These are phyloP conservation scores for Mycena vitilis DNA, from an alignment of 768 basidiomycete genomes.

Conservation along the genomic window DNA sequence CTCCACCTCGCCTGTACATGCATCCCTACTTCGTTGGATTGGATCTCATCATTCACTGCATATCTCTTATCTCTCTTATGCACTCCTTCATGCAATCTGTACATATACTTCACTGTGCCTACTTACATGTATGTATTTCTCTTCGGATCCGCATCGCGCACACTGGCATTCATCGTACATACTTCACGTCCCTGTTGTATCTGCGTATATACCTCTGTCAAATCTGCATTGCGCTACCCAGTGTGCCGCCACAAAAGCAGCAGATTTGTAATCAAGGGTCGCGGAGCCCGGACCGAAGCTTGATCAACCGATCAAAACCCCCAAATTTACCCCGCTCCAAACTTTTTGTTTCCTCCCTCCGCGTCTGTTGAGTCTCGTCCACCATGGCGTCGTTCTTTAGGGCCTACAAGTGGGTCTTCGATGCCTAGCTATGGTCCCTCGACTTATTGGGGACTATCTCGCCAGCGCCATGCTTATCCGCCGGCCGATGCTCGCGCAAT, in stretches of 20 bases:
- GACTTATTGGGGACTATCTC: constrained; percentile 11
- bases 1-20: constrained; percentile 2
- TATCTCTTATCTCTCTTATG: not conserved
- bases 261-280: too few relatives aligned
- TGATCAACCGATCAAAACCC: too few relatives aligned
- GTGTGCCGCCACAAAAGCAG: too few relatives aligned
- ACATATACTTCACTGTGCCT: not conserved
- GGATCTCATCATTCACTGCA: not conserved
- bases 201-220: too few relatives aligned
- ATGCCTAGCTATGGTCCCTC: not conserved
- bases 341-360: too few relatives aligned
- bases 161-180: too few relatives aligned
- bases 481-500: constrained; percentile 72
- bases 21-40: not conserved
- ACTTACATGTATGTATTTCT: too few relatives aligned
- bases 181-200: too few relatives aligned
- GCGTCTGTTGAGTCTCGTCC: not conserved
- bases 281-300: too few relatives aligned
- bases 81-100: not conserved
- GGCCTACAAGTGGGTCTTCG: constrained; percentile 53
- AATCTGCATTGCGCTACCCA: too few relatives aligned
- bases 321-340: too few relatives aligned
- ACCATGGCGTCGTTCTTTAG: constrained; percentile 58
- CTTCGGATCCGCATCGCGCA: too few relatives aligned
- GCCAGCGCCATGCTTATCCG: constrained; percentile 69